phyloP scores from a whole-genome alignment of 768 basidiomycete species.

The Boletus rex-veris region DNA sequence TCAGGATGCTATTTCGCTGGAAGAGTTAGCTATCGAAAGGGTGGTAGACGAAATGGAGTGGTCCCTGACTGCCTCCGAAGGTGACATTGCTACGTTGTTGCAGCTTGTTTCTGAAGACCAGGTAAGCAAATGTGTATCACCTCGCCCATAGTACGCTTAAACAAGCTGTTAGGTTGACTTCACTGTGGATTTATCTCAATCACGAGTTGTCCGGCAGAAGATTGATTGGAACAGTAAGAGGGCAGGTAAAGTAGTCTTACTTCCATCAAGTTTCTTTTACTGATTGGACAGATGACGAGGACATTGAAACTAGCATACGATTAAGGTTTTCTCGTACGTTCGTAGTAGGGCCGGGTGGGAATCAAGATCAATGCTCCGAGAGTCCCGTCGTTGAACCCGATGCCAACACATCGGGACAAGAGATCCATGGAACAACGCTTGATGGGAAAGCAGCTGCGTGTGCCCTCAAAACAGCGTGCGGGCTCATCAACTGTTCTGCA shows the following conservation, averaged over 20 bases:
- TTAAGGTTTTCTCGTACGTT: conserved; percentile 37
- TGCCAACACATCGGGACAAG: conserved; percentile 12
- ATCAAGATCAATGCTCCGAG: conserved; percentile 8
- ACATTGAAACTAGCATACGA: conserved; percentile 68
- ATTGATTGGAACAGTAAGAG: conserved; percentile 89
- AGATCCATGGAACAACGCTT: conserved; percentile 42
- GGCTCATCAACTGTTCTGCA: conserved; percentile 31
- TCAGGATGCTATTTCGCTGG: conserved; percentile 65
- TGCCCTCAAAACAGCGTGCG: conserved; percentile 23
- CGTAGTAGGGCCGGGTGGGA: conserved; percentile 14
- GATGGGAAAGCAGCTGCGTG: conserved; percentile 51
- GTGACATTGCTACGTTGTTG: conserved; percentile 73
- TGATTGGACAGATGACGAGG: conserved; percentile 64
- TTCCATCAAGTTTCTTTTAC: conserved; percentile 1
- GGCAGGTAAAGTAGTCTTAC: conserved; percentile 50
- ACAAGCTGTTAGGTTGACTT: conserved; percentile 59
- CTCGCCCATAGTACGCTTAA: not conserved
- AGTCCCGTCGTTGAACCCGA: conserved; percentile 12
- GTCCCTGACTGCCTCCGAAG: conserved; percentile 76
- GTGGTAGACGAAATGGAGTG: conserved; percentile 67
- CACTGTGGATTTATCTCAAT: conserved; percentile 59
- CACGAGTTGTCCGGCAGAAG: conserved; percentile 49
- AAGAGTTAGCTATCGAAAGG: conserved; percentile 49
- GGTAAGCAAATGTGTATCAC: conserved; percentile 36
- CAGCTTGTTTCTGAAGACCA: conserved; percentile 81